Base-by-base conservation (phyloP, 2,329 filamentous ascomycete genomes). In the Neonectria faginata region DNA sequence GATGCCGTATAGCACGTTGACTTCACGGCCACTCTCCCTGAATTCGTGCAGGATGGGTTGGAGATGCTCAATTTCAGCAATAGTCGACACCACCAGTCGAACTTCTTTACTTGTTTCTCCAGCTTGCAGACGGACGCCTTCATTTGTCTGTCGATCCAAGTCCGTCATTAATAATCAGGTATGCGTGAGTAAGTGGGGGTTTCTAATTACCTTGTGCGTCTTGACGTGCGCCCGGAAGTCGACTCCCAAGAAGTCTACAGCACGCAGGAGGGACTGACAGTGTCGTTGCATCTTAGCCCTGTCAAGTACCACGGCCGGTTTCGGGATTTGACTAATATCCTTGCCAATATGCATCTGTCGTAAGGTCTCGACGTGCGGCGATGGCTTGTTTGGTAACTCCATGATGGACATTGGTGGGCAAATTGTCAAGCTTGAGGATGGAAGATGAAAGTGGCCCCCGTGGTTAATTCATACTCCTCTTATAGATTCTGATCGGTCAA, bases 181-280 rank as follows among this genome's bases (percentile, higher is more conserved):
- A 22, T 7, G 1, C 27, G 20, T 0, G 1, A 0, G 1, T 20
- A 8, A 7, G 1, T 3, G 3, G 16, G 44, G 14, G 33, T 5
- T 36, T 12, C 33, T 5, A 14, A 16, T 41, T 5, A 87, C 86
- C 77, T 91, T 91, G 73, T 91, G 89, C 8, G 87, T 90, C 74
- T 91, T 91, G 5, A 91, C 82, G 69, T 91, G 89, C 0, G 86
- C 85, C 12, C 89, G 80, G 64, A 91, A 91, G 0, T 78, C 82
- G 0, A 90, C 79, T 0, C 79, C 79, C 0, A 91, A 74, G 10
- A 77, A 74, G 6, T 79, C 70, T 2, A 82, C 81, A 0, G 87
- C 82, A 0, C 81, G 71, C 0, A 88, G 80, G 84, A 91, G 89
- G 1, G 84, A 79, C 14, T 79, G 69, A 71, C 88, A 91, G 63